Evolutionary conservation across 257 asterid species (phyloP).

Genomic region (Scutellaria galericulata): DNA sequence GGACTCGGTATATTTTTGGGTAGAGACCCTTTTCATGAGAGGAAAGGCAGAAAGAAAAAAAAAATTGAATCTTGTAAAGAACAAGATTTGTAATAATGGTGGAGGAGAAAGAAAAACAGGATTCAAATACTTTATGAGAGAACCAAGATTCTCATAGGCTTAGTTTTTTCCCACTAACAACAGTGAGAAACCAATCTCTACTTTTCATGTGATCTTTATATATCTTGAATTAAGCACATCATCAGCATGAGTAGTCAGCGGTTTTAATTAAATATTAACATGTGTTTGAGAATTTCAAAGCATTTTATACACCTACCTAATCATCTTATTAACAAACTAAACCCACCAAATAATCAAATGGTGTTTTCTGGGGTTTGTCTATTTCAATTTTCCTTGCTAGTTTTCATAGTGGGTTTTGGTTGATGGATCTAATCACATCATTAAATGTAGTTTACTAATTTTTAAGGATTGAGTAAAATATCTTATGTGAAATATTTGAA

Average conservation of each 20-base stretch:
- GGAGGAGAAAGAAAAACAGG: slow-evolving; percentile 48
- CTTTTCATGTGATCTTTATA: slow-evolving; percentile 38
- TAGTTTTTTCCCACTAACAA: slow-evolving; percentile 53
- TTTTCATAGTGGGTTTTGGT: too few species aligned
- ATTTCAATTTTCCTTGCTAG: background rate
- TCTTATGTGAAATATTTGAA: background rate
- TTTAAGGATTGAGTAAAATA: background rate
- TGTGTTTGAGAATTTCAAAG: slow-evolving; percentile 37
- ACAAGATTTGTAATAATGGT: slow-evolving; percentile 44
- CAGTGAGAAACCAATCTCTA: slow-evolving; percentile 40
- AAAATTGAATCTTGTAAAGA: slow-evolving; percentile 48
- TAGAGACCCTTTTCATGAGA: slow-evolving; percentile 43
- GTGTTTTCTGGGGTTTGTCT: background rate
- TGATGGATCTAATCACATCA: too few species aligned
- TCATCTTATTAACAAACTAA: slow-evolving; percentile 3
- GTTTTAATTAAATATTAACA: slow-evolving; percentile 31
- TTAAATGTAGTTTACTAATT: too few species aligned
- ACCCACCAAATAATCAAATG: slow-evolving; percentile 8
- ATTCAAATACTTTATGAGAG: slow-evolving; percentile 53
- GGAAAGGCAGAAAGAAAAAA: slow-evolving; percentile 23
- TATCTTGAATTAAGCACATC: slow-evolving; percentile 41
- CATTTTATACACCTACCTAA: slow-evolving; percentile 13
- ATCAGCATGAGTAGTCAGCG: slow-evolving; percentile 36
- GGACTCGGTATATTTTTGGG: slow-evolving; percentile 26
- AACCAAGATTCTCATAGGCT: slow-evolving; percentile 59